Conservation (phyloP, 2,329 filamentous ascomycete species). For the Fusarium brevicatenulatum region DNA sequence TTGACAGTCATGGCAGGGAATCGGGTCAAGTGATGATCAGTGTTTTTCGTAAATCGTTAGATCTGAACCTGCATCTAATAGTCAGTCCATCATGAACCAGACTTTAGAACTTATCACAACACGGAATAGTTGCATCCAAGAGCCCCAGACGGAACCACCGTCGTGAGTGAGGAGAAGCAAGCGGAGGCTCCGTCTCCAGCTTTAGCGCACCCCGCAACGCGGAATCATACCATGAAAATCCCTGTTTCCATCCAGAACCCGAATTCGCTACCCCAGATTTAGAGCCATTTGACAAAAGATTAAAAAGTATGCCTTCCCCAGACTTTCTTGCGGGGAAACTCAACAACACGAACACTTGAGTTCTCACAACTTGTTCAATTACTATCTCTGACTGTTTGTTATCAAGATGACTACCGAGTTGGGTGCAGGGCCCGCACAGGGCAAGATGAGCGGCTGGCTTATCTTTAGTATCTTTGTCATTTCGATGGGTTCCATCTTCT, state of each 20-base stretch:
- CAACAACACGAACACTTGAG: neutral
- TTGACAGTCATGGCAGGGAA: neutral
- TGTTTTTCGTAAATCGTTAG: neutral
- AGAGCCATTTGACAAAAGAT: neutral
- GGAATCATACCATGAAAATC: constrained; percentile 10
- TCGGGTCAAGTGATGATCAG: neutral
- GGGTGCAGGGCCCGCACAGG: neutral
- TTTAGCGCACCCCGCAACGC: neutral
- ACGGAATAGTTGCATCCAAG: neutral
- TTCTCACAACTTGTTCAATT: neutral
- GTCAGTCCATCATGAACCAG: neutral
- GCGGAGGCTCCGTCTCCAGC: constrained; percentile 7
- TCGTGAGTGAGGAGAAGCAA: neutral
- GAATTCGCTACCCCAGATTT: constrained; percentile 16
- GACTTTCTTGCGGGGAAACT: constrained; percentile 1
- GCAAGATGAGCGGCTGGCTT: constrained; percentile 22
- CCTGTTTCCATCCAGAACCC: neutral
- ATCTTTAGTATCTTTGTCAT: constrained; percentile 17
- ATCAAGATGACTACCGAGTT: constrained; percentile 15
- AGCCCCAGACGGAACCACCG: constrained; percentile 7
- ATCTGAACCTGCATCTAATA: neutral
- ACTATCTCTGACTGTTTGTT: neutral
- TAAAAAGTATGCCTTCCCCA: constrained; percentile 22
- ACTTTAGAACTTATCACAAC: neutral
- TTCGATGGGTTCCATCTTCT: constrained; percentile 20